Conservation (phyloP, 2,329 filamentous ascomycete genomes). For the Neophaeococcomyces aloes region DNA sequence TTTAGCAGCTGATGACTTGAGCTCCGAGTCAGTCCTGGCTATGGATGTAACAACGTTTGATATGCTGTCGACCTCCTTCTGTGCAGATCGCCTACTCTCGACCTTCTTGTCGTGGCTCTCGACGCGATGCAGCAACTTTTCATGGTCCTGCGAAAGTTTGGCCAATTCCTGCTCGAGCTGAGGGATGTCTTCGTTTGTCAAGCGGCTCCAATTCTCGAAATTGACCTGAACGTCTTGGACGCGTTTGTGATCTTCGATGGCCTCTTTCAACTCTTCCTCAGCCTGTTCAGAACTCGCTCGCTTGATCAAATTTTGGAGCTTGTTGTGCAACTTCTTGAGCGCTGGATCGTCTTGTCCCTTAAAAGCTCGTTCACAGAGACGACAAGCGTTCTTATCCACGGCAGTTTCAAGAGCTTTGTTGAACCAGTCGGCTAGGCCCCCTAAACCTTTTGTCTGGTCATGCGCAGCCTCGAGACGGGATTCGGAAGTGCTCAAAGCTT, state of each 20-base stretch:
- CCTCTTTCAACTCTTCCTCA: slow-evolving; percentile 51
- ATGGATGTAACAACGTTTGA: slow-evolving; percentile 68
- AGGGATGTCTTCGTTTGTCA: slow-evolving; percentile 60
- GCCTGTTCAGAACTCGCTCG: slow-evolving; percentile 40
- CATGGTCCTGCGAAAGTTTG: slow-evolving; percentile 51
- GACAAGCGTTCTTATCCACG: slow-evolving; percentile 51
- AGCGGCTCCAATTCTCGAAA: slow-evolving; percentile 63
- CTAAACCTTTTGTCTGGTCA: slow-evolving; percentile 57
- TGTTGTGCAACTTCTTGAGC: slow-evolving; percentile 53
- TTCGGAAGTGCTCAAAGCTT: slow-evolving; percentile 43
- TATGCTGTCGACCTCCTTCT: slow-evolving; percentile 64
- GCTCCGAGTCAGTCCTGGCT: slow-evolving; percentile 59
- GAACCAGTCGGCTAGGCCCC: slow-evolving; percentile 62
- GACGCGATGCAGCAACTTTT: slow-evolving; percentile 48
- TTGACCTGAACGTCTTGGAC: slow-evolving; percentile 54
- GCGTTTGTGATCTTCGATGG: slow-evolving; percentile 51
- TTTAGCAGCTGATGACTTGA: slow-evolving; percentile 59
- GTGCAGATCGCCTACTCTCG: slow-evolving; percentile 50
- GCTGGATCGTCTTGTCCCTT: slow-evolving; percentile 42
- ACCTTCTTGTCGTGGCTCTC: slow-evolving; percentile 60
- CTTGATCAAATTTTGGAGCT: slow-evolving; percentile 49
- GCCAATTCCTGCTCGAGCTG: slow-evolving; percentile 53
- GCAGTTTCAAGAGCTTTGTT: slow-evolving; percentile 51
- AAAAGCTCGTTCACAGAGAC: slow-evolving; percentile 64
- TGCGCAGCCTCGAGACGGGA: slow-evolving; percentile 41